Percentiles rank a stretch among this genome's conserved stretches.
phyloP scores from a whole-genome alignment of 2,329 filamentous ascomycete species.

The Aspergillus japonicus region DNA sequence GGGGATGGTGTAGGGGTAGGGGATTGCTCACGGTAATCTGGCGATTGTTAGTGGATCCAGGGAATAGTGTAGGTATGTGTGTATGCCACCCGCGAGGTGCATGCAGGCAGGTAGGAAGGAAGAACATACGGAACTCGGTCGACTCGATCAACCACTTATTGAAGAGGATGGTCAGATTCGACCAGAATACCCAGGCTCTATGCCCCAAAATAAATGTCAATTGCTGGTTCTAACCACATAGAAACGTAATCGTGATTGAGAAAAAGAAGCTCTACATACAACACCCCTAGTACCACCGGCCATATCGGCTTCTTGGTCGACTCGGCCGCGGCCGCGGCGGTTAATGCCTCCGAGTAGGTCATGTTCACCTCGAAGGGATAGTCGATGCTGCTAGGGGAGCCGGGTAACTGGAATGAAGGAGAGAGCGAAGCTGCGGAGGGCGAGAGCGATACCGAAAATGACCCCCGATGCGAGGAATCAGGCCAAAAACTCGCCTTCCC shows the following conservation, averaged over 20 bases:
- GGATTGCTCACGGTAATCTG: slow-evolving; percentile 19
- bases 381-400: background rate
- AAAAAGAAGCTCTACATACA: slow-evolving; percentile 5
- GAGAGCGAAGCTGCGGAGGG: no score
- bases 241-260: no score
- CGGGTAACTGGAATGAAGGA: background rate
- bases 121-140: slow-evolving; percentile 68
- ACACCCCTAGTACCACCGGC: slow-evolving; percentile 12
- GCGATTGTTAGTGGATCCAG: background rate
- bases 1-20: no score
- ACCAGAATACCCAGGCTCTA: slow-evolving; percentile 23
- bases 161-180: slow-evolving; percentile 67
- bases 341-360: background rate
- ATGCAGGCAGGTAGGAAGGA: no score
- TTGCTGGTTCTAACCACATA: background rate
- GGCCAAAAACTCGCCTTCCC: background rate
- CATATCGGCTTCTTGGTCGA: background rate
- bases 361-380: background rate
- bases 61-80: background rate
- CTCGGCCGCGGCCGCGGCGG: background rate
- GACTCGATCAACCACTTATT: slow-evolving; percentile 96
- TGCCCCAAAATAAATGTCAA: background rate
- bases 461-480: background rate
- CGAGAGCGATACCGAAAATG: no score
- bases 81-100: no score